Evolutionary conservation across 306 rosid species (phyloP).

Genomic region (Ochetophila trinervis): DNA sequence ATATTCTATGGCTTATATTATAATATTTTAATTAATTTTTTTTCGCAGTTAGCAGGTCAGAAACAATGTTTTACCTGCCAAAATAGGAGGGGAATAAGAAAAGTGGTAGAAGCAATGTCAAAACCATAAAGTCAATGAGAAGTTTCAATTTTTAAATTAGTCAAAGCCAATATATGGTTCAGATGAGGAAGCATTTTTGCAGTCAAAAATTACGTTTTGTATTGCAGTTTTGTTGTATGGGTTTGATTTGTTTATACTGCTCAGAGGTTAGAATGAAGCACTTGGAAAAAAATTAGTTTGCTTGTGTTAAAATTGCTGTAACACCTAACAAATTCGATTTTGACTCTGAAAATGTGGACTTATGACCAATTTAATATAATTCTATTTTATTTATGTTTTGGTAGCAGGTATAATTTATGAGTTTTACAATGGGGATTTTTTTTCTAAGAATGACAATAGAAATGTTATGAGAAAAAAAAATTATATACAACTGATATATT

Average conservation of each 20-base stretch:
- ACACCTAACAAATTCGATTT: constrained; percentile 36
- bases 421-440: too few species aligned
- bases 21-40: too few species aligned
- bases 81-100: background rate
- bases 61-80: constrained; percentile 30
- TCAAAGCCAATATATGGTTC: constrained; percentile 29
- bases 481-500: too few species aligned
- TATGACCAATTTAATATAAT: background rate
- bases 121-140: constrained; percentile 33
- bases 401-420: too few species aligned
- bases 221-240: background rate
- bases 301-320: constrained; percentile 36
- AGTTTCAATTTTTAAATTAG: constrained; percentile 26
- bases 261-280: constrained; percentile 46
- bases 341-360: background rate
- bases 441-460: too few species aligned
- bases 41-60: constrained; percentile 27
- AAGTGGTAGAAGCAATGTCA: constrained; percentile 19
- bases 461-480: too few species aligned
- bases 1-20: background rate
- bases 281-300: constrained; percentile 18
- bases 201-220: constrained; percentile 7
- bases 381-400: background rate
- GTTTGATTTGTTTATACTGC: constrained; percentile 20
- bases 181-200: constrained; percentile 35